Evolutionary conservation across 2,329 filamentous ascomycete genomes (phyloP).

Genomic region (Colletotrichum chlorophyti): DNA sequence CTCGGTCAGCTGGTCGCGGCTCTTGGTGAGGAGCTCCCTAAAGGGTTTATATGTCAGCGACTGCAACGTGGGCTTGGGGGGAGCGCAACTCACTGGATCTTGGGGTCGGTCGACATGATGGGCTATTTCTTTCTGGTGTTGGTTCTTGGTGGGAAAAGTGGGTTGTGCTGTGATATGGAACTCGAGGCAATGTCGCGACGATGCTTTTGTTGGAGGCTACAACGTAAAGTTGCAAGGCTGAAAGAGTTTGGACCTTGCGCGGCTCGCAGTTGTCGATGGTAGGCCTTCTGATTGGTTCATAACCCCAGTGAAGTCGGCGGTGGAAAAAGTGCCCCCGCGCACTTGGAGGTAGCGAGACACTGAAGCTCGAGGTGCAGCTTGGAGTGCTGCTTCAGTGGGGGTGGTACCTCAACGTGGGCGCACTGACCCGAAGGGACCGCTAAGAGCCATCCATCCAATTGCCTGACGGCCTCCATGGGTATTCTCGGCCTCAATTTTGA

Average conservation of each 20-base stretch:
- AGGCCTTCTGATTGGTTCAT: conserved; percentile 22
- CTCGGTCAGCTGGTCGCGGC: conserved; percentile 89
- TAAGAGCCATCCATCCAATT: conserved; percentile 10
- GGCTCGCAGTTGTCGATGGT: background rate
- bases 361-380: conserved; percentile 14
- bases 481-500: conserved; percentile 38
- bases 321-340: conserved; percentile 14
- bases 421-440: conserved; percentile 4
- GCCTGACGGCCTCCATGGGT: conserved; percentile 21
- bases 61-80: conserved; percentile 4
- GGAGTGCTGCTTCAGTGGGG: conserved; percentile 1
- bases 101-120: conserved; percentile 57
- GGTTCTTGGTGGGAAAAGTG: conserved; percentile 28
- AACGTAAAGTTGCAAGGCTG: conserved; percentile 47
- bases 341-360: background rate
- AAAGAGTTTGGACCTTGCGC: conserved; percentile 31
- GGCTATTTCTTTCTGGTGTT: too few relatives aligned
- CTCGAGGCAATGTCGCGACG: conserved; percentile 22
- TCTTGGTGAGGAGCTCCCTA: conserved; percentile 89
- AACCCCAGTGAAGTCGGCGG: conserved; percentile 17
- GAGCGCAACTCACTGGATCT: conserved; percentile 73
- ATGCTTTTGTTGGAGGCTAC: conserved; percentile 23
- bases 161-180: conserved; percentile 29
- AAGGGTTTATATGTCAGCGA: conserved; percentile 37
- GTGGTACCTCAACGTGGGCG: background rate